phyloP scores from a whole-genome alignment of 2,329 filamentous ascomycete genomes.

The Aureobasidium melanogenum region DNA sequence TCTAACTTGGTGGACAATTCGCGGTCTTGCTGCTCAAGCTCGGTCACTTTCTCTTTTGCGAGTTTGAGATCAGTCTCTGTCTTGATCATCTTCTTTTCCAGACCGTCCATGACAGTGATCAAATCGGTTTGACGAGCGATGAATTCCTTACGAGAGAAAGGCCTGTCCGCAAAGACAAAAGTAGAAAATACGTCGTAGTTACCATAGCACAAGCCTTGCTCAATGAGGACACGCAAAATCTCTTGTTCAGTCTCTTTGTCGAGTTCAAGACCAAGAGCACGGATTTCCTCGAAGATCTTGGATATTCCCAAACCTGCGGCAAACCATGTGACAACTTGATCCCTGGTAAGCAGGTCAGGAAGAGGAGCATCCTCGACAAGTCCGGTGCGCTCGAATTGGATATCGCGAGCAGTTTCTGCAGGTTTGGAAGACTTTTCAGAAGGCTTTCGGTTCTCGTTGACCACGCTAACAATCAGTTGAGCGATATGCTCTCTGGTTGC shows the following conservation, averaged over 20 bases:
- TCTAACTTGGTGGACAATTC: background rate
- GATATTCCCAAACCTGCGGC: background rate
- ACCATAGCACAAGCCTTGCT: background rate
- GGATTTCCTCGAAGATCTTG: background rate
- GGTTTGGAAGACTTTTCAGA: background rate
- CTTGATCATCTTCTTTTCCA: background rate
- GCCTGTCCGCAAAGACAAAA: background rate
- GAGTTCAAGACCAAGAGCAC: background rate
- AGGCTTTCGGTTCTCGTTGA: background rate
- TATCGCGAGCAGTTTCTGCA: background rate
- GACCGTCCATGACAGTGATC: background rate
- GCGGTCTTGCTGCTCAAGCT: background rate
- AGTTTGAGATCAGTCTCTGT: background rate
- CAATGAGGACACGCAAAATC: background rate
- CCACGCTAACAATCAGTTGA: background rate
- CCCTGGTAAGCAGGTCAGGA: background rate
- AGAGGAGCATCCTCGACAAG: background rate
- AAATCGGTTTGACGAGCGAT: background rate
- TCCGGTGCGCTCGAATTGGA: background rate
- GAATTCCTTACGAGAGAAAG: background rate
- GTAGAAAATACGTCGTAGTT: slow-evolving; percentile 2
- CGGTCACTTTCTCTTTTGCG: background rate
- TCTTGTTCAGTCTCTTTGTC: background rate
- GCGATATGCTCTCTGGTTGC: background rate
- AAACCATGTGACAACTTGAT: background rate